phyloP scores from a whole-genome alignment of 2,329 filamentous ascomycete genomes.

The Akanthomyces lecanii region DNA sequence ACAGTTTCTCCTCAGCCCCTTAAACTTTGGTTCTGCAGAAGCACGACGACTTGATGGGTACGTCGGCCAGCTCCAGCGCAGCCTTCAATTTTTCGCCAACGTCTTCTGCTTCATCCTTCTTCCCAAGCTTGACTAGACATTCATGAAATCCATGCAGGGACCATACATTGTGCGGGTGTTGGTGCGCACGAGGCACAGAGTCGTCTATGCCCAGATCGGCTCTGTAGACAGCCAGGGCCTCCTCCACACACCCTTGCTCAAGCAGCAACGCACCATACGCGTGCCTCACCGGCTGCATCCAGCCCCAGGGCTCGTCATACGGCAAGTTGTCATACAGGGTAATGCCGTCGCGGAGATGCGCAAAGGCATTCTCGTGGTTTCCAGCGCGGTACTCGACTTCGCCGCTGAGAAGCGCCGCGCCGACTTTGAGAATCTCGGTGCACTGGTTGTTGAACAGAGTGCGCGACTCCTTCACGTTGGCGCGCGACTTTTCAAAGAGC shows the following conservation, averaged over 20 bases:
- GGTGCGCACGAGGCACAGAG: slow-evolving; percentile 58
- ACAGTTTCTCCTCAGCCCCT: neutral
- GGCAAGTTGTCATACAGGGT: slow-evolving; percentile 58
- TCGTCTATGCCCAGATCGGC: slow-evolving; percentile 58
- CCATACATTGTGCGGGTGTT: slow-evolving; percentile 73
- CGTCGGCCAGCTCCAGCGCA: slow-evolving; percentile 55
- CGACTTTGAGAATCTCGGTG: slow-evolving; percentile 57
- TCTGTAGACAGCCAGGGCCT: slow-evolving; percentile 54
- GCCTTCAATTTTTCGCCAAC: slow-evolving; percentile 42
- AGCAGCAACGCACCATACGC: slow-evolving; percentile 66
- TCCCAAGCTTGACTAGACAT: slow-evolving; percentile 53
- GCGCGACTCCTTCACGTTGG: slow-evolving; percentile 52
- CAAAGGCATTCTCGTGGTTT: slow-evolving; percentile 56
- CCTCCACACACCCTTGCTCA: slow-evolving; percentile 57
- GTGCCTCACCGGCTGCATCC: slow-evolving; percentile 72
- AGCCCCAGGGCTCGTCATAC: slow-evolving; percentile 73
- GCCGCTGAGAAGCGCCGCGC: slow-evolving; percentile 64
- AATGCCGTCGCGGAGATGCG: slow-evolving; percentile 54
- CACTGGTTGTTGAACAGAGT: slow-evolving; percentile 44
- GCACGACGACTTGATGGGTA: slow-evolving; percentile 43
- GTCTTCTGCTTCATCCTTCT: slow-evolving; percentile 34
- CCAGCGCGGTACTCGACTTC: slow-evolving; percentile 67
- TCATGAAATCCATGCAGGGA: slow-evolving; percentile 69
- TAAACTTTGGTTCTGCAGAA: slow-evolving; percentile 23
- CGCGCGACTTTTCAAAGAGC: slow-evolving; percentile 48